A percentile compares a stretch with the other conserved stretches of the same genome.
Evolutionary conservation across 2,329 filamentous ascomycete species (phyloP).

Genomic region (Diaporthe helianthi): DNA sequence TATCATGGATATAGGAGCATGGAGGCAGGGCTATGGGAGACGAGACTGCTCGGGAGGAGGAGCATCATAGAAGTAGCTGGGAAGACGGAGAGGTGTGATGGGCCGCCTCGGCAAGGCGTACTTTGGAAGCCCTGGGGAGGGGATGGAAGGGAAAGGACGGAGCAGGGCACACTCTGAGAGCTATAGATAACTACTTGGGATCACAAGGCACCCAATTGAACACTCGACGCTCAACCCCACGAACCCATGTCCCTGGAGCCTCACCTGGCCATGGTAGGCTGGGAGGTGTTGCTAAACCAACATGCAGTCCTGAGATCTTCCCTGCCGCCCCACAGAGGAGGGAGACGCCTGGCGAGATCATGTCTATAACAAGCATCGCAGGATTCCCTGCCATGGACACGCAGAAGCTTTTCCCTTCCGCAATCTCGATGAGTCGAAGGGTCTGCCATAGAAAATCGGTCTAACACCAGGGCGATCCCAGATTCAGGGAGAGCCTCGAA

Average conservation of each 20-base stretch:
- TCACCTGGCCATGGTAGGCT: slow-evolving; percentile 7
- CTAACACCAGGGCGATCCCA: neutral
- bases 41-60: neutral
- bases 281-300: neutral
- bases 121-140: neutral
- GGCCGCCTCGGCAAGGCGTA: slow-evolving; percentile 14
- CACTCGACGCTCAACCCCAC: neutral
- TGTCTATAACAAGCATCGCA: neutral
- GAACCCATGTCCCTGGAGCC: slow-evolving; percentile 15
- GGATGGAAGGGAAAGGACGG: neutral
- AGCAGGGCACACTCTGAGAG: neutral
- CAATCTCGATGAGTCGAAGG: slow-evolving; percentile 14
- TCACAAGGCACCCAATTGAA: slow-evolving; percentile 25
- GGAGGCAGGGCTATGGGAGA: neutral
- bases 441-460: neutral
- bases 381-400: neutral
- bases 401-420: neutral
- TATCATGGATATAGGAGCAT: neutral
- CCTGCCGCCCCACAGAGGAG: slow-evolving; percentile 8
- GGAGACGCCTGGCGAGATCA: neutral
- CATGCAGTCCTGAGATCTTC: neutral
- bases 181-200: neutral
- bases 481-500: neutral
- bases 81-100: neutral
- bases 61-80: slow-evolving; percentile 12